Base-by-base conservation (phyloP, 768 basidiomycete species). In the Boletus reticulatus region DNA sequence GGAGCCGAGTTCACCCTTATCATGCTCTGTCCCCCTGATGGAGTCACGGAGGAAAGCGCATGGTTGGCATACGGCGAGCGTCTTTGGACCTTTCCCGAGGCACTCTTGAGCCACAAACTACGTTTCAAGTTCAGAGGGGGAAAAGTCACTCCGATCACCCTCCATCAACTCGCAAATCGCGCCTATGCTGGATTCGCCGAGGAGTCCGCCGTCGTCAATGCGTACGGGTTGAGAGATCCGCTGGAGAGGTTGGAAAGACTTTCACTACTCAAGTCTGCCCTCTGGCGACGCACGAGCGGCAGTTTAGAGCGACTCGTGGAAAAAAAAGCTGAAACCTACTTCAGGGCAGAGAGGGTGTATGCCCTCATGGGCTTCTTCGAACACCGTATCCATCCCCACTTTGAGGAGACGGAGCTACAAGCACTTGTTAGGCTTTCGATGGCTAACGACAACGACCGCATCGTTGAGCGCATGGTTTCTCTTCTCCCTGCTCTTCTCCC, bases 291-390 rank as follows among this genome's bases (percentile, higher is more conserved):
- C 37, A 62, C 16, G 36, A 65, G 60, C 17, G 10, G 39, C 0
- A 17, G 5, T 7, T 16, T 52, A 1, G 20, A 51, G 22, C 27
- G 2, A 13, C 43, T 55, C 13, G 36, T 11, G 31, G 16, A 6
- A 6, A 36, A 24, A 32, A 41, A n/a, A 3, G 17, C 48, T 31
- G 1, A 38, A 24, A 20, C 19, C 3, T 9, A 22, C 50, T 60
- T 55, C 45, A 45, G 39, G 41, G 58, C 61, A 39, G 67, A 66
- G 24, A 68, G 53, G 24, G 66, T 70, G 37, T 68, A 66, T 10
- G 57, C 66, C 11, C 57, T 70, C 1, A 66, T 65, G 68, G 60
- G 60, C 4, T 66, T 70, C 43, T 67, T 70, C 20, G 55, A 59
- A 31, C 66, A 66, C 44, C 68, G 58, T 1, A 67, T 69, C 31